Base-by-base conservation (phyloP, 768 basidiomycete genomes). In the Agaricus sinodeliciosus region DNA sequence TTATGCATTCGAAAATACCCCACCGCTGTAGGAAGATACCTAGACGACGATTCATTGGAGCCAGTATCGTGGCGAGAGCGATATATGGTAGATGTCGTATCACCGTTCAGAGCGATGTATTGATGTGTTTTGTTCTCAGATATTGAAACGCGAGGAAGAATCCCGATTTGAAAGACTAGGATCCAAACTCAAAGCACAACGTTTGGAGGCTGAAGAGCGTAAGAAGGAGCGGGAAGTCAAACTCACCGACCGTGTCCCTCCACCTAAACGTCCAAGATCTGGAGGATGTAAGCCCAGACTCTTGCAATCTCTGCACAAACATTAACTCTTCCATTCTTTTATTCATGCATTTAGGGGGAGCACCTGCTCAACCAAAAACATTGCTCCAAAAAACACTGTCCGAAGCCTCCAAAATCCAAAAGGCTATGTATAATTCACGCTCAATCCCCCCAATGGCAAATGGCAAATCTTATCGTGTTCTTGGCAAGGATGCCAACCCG, bases 211-310 rank as follows among this genome's bases (percentile, higher is more conserved):
- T 9, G 85, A 84, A 35, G 82, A 85, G 62, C 82, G 82, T 57
- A 90, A 85, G 72, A 87, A 77, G 65, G 85, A 86, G 66, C 76
- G 81, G 54, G 82, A 85, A 66, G 78, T 92, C 54, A 90, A 88
- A 64, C 60, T 83, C 48, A 90, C 86, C 15, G 85, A 87, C 65
- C 77, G 71, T 57, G 58, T 86, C 12, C 87, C 86, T 25, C 82
- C 80, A 18, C 58, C 75, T 26, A 90, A 88, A 68, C 84, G 87
- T 47, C 60, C 73, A 31, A 79, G 77, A 49, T 68, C 61, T 43
- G 71, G 61, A 61, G 60, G 70, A 62, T 87, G 85, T 86, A 67
- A 65, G 81, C 63, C 27, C 9, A 39, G 41, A 50, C 53, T 44
- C 55, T 51, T 52, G 34, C 36, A 56, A 55, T 46, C 41, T 49